These are phyloP conservation scores for Lodderomyces pseudojiufengensis DNA, from an alignment of 1,139 yeast genomes.

Conservation along the genomic window DNA sequence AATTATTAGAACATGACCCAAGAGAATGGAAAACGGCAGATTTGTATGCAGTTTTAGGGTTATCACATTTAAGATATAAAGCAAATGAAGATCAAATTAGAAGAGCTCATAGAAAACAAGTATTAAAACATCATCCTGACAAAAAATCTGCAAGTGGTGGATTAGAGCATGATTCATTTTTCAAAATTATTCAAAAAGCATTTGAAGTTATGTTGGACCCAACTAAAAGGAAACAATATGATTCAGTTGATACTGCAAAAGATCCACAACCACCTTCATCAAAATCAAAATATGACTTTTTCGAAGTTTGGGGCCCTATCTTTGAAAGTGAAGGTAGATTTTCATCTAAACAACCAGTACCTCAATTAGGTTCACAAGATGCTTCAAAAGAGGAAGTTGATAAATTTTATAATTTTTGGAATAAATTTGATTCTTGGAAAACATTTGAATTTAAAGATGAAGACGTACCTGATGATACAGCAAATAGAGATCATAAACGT, in stretches of 20 bases:
- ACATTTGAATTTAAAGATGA: constrained; percentile 96
- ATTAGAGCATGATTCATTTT: constrained; percentile 92
- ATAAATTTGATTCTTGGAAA: constrained; percentile 97
- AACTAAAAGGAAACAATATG: constrained; percentile 84
- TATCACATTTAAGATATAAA: constrained; percentile 83
- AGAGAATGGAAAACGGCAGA: constrained; percentile 98
- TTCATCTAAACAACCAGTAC: constrained; percentile 88
- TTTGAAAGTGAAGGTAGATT: constrained; percentile 89
- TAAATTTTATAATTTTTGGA: constrained; percentile 86
- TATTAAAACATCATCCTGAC: constrained; percentile 96
- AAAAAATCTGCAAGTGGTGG: constrained; percentile 87
- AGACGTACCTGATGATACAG: constrained; percentile 98
- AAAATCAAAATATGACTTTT: constrained; percentile 68
- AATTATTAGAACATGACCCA: constrained; percentile 84
- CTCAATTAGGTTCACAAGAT: constrained; percentile 66
- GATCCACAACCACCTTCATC: constrained; percentile 76
- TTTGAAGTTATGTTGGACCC: constrained; percentile 87
- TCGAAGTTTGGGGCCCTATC: constrained; percentile 89
- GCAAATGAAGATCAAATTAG: constrained; percentile 94
- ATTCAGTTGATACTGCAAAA: constrained; percentile 89
- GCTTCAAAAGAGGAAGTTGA: constrained; percentile 83
- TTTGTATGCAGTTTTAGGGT: constrained; percentile 92
- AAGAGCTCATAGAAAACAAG: constrained; percentile 96
- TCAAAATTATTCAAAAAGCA: constrained; percentile 96
- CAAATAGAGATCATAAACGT: constrained; percentile 99